Evolutionary conservation across 176 grass and related monocot species (phyloP), one percentile per base, ranked within the genome.

Genomic region (Oryza meyeriana): DNA sequence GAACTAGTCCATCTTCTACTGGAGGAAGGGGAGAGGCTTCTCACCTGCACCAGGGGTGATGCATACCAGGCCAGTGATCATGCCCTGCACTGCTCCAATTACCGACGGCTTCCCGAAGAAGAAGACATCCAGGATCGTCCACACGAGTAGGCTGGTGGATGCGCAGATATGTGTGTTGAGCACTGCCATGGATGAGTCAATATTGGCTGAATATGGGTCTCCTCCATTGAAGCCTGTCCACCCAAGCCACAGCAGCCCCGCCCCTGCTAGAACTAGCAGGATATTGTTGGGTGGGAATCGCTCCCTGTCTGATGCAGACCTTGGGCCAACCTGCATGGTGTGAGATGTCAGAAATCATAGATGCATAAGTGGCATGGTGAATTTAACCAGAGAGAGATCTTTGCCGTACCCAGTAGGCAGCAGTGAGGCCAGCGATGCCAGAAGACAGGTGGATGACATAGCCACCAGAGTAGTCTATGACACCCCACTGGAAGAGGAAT

Each of bases 1-100:
- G 38, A 59, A 42, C 28, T 3, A 38, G 38, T 80, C 66, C 18
- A 47, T 66, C 44, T 36, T 75, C 80, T 7, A 81, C 57, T 71
- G 83, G 55, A 91, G 76, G 74, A 58, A 76, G 44, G 39, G 12
- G 38, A 59, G 41, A 59, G 41, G 38, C 9, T 70, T 0, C 41
- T 66, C 38, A 94, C 89, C 92, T 84, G 86, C 92, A 52, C 80
- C 92, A 12, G 87, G 92, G 32, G 92, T 94, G 84, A 94, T 91
- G 86, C 92, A 94, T 68, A 94, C 92, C 17, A 94, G 89, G 9
- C 92, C 86, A 17, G 92, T 94, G 84, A 94, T 89, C 92, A 94
- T 91, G 50, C 92, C 92, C 72, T 94, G 89, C 34, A 94, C 87
- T 0, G 89, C 89, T 0, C 92, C 86, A 25, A 94, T 91, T 25